Evolutionary conservation across 1,284 basidiomycete genomes (phyloP), one percentile per base, ranked within the genome.

Genomic region (Heliocybe sulcata): DNA sequence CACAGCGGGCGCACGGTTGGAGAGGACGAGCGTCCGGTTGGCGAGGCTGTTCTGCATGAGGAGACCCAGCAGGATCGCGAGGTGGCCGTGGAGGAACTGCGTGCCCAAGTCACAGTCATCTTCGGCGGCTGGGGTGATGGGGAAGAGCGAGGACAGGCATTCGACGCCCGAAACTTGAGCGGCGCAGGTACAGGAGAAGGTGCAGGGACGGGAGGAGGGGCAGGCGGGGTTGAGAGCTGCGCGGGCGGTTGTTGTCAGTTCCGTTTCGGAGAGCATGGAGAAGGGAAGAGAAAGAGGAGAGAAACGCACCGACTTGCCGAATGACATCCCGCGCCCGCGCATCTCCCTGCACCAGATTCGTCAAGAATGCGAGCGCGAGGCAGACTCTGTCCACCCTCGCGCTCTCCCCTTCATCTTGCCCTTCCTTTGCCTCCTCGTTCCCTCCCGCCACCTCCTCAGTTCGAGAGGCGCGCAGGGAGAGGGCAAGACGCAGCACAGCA

Each of bases 31-130:
- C 2, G 58, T 47, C 58, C 78, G 76, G 60, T 82, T 85, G 25
- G 61, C 60, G 2, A 63, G 54, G 38, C 69, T 73, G 35, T 71
- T 70, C 45, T 73, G 74, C 68, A 87, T 81, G 51, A 90, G 74
- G n/a, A 90, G 68, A 2, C 86, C 87, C 51, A 90, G 76, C 4
- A 90, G 74, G 2, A 90, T 78, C 0, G 87, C 80, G 14, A 87
- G 77, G 62, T 90, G 87, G 0, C 84, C 84, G 20, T 78, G 77
- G 19, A 87, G 72, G 61, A 85, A 84, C 54, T 63, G 59, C 20
- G 63, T 60, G 42, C 70, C 70, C 0, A 73, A 62, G 35, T 68
- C 69, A 53, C 66, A 64, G 35, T 70, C 69, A 56, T 57, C 60
- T 23, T 59, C 60, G 33, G 66, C 38, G 47, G 73, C 63, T 35